Conservation (phyloP, 176 grass and related monocot genomes). For the Avena eriantha region DNA sequence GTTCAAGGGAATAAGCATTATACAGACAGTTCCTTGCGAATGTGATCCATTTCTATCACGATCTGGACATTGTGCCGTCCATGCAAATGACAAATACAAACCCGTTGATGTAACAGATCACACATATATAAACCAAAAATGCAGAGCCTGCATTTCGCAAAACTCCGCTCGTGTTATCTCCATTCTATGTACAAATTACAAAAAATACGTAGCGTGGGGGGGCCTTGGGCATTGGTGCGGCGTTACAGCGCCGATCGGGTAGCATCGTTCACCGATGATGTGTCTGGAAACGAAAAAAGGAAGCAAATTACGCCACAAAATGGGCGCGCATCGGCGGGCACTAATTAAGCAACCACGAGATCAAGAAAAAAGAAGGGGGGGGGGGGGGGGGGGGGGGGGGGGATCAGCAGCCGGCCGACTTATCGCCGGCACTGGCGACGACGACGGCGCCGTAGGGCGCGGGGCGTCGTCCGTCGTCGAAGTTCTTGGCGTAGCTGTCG, state of each 20-base stretch:
- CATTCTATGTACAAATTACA: constrained; percentile 56
- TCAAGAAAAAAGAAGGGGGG: neutral
- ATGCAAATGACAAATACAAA: neutral
- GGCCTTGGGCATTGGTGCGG: constrained; percentile 1
- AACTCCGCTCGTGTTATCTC: constrained; percentile 40
- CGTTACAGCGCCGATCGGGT: constrained; percentile 27
- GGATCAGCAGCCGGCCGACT: constrained; percentile 35
- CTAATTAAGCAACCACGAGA: constrained; percentile 20
- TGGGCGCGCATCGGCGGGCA: neutral
- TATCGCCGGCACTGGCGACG: constrained; percentile 22
- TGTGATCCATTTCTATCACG: neutral
- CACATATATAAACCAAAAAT: neutral
- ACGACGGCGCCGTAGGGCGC: constrained; percentile 4
- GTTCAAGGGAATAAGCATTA: neutral
- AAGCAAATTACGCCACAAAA: neutral
- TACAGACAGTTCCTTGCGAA: neutral
- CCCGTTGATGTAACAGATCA: neutral
- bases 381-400: neutral
- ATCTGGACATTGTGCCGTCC: neutral
- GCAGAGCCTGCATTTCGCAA: constrained; percentile 1
- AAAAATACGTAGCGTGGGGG: neutral
- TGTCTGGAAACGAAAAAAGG: neutral
- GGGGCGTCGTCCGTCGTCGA: constrained; percentile 69
- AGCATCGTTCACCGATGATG: constrained; percentile 19
- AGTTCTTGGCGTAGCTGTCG: constrained; percentile 96